Conservation (phyloP, 495 filamentous ascomycete species). For the Viridothelium virens region DNA sequence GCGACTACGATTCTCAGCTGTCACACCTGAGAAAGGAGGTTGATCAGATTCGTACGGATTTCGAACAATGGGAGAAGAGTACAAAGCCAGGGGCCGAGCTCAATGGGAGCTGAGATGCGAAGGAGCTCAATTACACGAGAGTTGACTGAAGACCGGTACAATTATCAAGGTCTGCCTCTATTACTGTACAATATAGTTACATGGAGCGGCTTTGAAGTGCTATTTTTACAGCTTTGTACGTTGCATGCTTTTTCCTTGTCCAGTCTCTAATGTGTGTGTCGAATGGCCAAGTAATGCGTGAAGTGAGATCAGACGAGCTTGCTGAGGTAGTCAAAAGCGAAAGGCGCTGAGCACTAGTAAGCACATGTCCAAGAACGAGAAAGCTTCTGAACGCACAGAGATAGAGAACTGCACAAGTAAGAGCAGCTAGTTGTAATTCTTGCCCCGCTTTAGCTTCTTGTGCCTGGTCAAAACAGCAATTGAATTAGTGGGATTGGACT, state of each 20-base stretch:
- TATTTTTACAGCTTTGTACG: no score
- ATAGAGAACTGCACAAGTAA: constrained; percentile 25
- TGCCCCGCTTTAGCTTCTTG: constrained; percentile 22
- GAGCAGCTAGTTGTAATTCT: constrained; percentile 19
- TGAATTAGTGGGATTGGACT: background rate
- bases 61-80: constrained; percentile 61
- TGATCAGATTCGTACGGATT: constrained; percentile 68
- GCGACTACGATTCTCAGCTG: constrained; percentile 84
- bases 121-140: no score
- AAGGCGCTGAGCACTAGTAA: constrained; percentile 19
- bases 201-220: background rate
- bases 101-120: background rate
- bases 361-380: background rate
- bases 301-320: constrained; percentile 20
- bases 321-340: constrained; percentile 24
- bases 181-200: constrained; percentile 4
- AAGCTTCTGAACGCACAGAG: constrained; percentile 20
- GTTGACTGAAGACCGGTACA: no score
- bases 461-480: constrained; percentile 16
- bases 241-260: background rate
- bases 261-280: background rate
- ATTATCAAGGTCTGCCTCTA: background rate
- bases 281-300: background rate
- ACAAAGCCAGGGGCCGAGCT: constrained; percentile 4
- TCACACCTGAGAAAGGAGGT: constrained; percentile 76